A percentile compares a stretch with the other conserved stretches of the same genome.
These are phyloP conservation scores for Hypericum androsaemum DNA, from an alignment of 345 rosid genomes.

Conservation along the genomic window DNA sequence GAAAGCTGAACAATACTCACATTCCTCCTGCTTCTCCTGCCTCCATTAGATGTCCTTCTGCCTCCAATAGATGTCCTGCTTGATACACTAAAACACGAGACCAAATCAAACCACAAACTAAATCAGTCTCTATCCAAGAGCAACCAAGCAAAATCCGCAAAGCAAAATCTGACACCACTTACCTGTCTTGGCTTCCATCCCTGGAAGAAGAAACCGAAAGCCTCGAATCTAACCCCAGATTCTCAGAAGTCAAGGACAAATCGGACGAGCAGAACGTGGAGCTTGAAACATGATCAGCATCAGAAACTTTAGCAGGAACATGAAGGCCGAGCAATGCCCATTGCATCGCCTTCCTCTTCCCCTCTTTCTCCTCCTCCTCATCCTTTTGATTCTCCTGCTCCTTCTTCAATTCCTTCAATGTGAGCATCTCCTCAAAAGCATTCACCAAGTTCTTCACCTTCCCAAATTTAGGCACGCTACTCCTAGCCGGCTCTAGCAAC, in stretches of 20 bases:
- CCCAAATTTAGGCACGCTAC: constrained; percentile 55
- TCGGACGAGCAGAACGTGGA: constrained; percentile 45
- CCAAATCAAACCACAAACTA: constrained; percentile 1
- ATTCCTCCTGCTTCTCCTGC: constrained; percentile 63
- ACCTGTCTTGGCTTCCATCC: constrained; percentile 61
- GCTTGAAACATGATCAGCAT: constrained; percentile 9
- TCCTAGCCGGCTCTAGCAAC: constrained; percentile 54
- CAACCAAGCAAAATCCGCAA: background rate
- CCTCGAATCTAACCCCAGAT: constrained; percentile 50
- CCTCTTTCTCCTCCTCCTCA: constrained; percentile 17
- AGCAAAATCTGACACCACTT: constrained; percentile 6
- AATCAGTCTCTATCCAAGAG: constrained; percentile 5
- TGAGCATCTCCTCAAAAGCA: constrained; percentile 62
- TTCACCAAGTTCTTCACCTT: constrained; percentile 71
- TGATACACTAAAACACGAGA: constrained; percentile 26
- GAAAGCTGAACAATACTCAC: constrained; percentile 24
- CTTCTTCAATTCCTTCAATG: constrained; percentile 33
- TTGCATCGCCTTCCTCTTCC: constrained; percentile 34
- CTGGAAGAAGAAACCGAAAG: constrained; percentile 56
- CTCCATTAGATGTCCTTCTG: constrained; percentile 53
- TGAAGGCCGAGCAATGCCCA: constrained; percentile 84
- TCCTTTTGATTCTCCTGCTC: constrained; percentile 14
- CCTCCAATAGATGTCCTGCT: constrained; percentile 57
- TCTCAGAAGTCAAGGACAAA: constrained; percentile 50
- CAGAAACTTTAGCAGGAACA: constrained; percentile 11